Conservation (phyloP, 2,329 filamentous ascomycete species). For the Grosmannia huntii region DNA sequence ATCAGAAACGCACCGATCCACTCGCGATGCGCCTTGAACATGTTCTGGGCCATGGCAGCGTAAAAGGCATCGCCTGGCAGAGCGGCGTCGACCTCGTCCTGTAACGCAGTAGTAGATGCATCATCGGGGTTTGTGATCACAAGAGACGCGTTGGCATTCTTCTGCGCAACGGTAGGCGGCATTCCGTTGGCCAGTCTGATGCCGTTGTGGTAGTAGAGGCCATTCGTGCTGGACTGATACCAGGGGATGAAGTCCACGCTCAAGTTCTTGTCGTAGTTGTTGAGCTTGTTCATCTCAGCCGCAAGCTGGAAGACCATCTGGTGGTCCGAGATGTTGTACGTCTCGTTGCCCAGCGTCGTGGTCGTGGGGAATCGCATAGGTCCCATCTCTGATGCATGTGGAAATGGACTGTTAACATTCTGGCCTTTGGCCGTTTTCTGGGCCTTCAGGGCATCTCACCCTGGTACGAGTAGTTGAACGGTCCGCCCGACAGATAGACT, state of each 20-base stretch:
- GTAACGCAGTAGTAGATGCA: slow-evolving; percentile 20
- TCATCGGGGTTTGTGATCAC: slow-evolving; percentile 20
- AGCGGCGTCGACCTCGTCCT: slow-evolving; percentile 22
- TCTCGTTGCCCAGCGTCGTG: slow-evolving; percentile 34
- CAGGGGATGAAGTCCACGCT: slow-evolving; percentile 50
- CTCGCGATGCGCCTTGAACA: slow-evolving; percentile 30
- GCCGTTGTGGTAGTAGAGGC: slow-evolving; percentile 34
- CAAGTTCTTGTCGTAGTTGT: slow-evolving; percentile 33
- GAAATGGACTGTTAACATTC: neutral
- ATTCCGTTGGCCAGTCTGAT: slow-evolving; percentile 36
- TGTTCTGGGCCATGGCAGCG: slow-evolving; percentile 26
- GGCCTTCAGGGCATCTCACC: slow-evolving; percentile 14
- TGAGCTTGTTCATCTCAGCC: slow-evolving; percentile 45
- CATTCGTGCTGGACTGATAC: slow-evolving; percentile 43
- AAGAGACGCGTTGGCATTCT: slow-evolving; percentile 30
- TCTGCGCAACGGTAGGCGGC: slow-evolving; percentile 37
- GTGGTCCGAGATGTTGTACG: slow-evolving; percentile 47
- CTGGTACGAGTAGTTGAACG: slow-evolving; percentile 53
- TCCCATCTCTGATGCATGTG: slow-evolving; percentile 30
- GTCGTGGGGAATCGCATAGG: slow-evolving; percentile 47
- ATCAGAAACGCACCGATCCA: slow-evolving; percentile 11
- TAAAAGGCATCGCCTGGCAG: slow-evolving; percentile 23
- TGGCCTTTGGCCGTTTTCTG: neutral
- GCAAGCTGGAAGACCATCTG: slow-evolving; percentile 52
- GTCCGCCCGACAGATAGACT: slow-evolving; percentile 44